These are phyloP conservation scores for Cornus controversa DNA, from an alignment of 148 eudicot species.

Conservation along the genomic window DNA sequence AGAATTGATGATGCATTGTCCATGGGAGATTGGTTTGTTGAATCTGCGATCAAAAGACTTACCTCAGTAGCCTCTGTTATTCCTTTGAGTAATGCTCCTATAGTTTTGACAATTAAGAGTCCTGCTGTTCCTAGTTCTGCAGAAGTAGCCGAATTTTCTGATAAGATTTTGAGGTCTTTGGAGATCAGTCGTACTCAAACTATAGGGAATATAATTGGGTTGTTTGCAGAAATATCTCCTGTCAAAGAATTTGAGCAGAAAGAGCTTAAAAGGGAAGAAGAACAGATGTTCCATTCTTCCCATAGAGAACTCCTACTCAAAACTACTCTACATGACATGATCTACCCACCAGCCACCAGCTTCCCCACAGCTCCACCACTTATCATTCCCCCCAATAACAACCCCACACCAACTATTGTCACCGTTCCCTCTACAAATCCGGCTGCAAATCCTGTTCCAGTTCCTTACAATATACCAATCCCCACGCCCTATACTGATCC, in stretches of 20 bases:
- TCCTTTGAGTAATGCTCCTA: slow-evolving; percentile 12
- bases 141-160: slow-evolving; percentile 12
- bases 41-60: slow-evolving; percentile 13
- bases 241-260: slow-evolving; percentile 1
- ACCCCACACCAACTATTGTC: slow-evolving; percentile 43
- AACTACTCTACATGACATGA: slow-evolving; percentile 36
- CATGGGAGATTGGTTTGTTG: slow-evolving; percentile 7
- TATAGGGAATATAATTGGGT: not conserved
- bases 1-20: slow-evolving; percentile 15
- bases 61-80: not conserved
- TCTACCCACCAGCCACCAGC: slow-evolving; percentile 32
- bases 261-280: slow-evolving; percentile 20
- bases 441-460: slow-evolving; percentile 18
- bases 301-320: slow-evolving; percentile 30
- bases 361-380: slow-evolving; percentile 44
- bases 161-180: slow-evolving; percentile 7
- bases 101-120: slow-evolving; percentile 18
- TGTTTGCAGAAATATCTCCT: slow-evolving; percentile 25
- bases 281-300: slow-evolving; percentile 10
- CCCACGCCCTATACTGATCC: slow-evolving; percentile 38
- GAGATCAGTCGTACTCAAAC: not conserved
- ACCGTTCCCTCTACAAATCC: slow-evolving; percentile 61
- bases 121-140: slow-evolving; percentile 4
- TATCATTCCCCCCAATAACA: slow-evolving; percentile 35
- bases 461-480: slow-evolving; percentile 30